Base-by-base conservation (phyloP, 352 stramenopile genomes). In the Phytophthora crassamura region DNA sequence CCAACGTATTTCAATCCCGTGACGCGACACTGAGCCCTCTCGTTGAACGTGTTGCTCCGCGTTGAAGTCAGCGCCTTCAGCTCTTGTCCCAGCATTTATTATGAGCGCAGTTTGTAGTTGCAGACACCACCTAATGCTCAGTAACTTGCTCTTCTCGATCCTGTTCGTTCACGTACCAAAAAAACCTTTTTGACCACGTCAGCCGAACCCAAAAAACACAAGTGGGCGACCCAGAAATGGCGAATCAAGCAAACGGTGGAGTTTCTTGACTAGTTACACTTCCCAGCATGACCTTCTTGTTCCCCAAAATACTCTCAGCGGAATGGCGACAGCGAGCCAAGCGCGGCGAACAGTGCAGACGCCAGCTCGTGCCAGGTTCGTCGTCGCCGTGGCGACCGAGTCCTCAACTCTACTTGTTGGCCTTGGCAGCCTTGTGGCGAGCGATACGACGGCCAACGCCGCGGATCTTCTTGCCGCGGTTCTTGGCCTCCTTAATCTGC, bases 401-500 rank as follows among this genome's bases (percentile, higher is more conserved):
- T 73, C 58, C 55, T 82, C 62, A 74, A 71, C 62, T 75, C 84
- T 97, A 97, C 87, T 95, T 94, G 84, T 91, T 97, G 77, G 97
- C 97, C 93, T 98, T 98, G 78, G 98, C 98, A 46, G 97, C 97
- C 89, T 99, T 99, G 95, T 99, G 97, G 82, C 97, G 98, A 72
- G 97, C 96, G 78, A 99, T 99, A 81, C 94, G 95, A 61, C 96
- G 94, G 69, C 97, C 97, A 28, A 98, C 97, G 93, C 97, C 97
- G 64, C 97, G 95, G 55, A 98, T 77, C 94, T 99, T 99, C 88
- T 98, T 97, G 70, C 71, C 93, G 64, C 97, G 96, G 88, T 99
- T 99, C 95, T 99, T 99, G 68, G 93, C 89, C 80, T 99, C 97
- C 94, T 99, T 99, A 84, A 99, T 99, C 77, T 98, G 96, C 91